These are phyloP conservation scores for Candolleomyces eurysporus DNA, from an alignment of 768 basidiomycete species.

Conservation along the genomic window DNA sequence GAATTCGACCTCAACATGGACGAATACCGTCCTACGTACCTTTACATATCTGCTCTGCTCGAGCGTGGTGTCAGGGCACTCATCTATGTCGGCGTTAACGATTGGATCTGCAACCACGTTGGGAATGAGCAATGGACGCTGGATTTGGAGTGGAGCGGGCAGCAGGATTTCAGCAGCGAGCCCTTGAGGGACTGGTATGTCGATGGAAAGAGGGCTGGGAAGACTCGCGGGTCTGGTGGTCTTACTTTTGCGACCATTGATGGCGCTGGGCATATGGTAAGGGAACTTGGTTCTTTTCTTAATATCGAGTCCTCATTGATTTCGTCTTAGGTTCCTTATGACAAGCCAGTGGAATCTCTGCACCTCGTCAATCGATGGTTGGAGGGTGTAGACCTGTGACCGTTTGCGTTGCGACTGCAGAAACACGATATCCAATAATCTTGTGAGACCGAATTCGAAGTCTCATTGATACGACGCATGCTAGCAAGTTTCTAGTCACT, in stretches of 20 bases:
- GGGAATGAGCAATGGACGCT: conserved; percentile 74
- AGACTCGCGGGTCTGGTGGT: conserved; percentile 38
- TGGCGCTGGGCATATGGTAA: conserved; percentile 74
- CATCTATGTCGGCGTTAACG: conserved; percentile 68
- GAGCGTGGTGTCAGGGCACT: conserved; percentile 70
- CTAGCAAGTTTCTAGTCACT: too few relatives aligned
- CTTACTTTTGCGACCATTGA: conserved; percentile 65
- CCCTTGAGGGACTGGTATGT: conserved; percentile 59
- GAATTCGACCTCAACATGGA: conserved; percentile 52
- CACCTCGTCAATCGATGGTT: conserved; percentile 15
- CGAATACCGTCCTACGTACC: conserved; percentile 39
- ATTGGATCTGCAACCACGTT: conserved; percentile 77
- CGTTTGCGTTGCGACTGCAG: too few relatives aligned
- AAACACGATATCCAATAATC: too few relatives aligned
- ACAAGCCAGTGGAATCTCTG: conserved; percentile 57
- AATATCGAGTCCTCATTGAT: not conserved
- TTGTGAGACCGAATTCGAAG: too few relatives aligned
- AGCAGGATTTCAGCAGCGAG: conserved; percentile 36
- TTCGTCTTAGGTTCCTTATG: conserved; percentile 47
- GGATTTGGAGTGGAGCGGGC: conserved; percentile 69
- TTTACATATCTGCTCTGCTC: conserved; percentile 64
- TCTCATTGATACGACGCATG: too few relatives aligned
- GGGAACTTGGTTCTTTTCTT: conserved; percentile 14
- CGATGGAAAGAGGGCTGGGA: conserved; percentile 41
- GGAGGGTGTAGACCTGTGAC: not conserved